Evolutionary conservation across 352 stramenopile genomes (phyloP).

Genomic region (Thraustochytrium sp.): DNA sequence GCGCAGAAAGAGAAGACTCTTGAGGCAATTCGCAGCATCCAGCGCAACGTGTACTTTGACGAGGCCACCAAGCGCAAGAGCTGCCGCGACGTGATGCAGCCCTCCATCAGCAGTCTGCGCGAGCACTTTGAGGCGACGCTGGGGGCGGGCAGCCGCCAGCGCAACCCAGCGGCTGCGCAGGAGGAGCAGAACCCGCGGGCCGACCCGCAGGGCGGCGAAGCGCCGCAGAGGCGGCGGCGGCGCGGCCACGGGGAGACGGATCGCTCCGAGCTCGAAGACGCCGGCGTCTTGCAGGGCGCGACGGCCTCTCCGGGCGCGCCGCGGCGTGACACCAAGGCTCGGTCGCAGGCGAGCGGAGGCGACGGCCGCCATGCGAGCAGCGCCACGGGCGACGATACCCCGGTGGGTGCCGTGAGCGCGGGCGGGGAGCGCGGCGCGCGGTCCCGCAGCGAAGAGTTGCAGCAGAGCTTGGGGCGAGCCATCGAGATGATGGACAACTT

Average conservation of each 20-base stretch:
- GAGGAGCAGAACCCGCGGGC: not conserved
- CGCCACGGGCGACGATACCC: too few relatives aligned
- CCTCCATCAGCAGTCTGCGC: not conserved
- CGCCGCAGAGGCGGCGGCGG: not conserved
- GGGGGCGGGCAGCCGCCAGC: not conserved
- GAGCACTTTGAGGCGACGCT: constrained; percentile 15
- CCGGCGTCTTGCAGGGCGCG: too few relatives aligned
- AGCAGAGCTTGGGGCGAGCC: not conserved
- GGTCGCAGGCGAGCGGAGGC: too few relatives aligned
- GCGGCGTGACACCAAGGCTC: too few relatives aligned
- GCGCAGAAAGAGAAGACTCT: constrained; percentile 18
- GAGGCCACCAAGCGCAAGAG: constrained; percentile 12
- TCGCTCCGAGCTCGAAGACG: not conserved
- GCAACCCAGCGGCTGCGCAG: too few relatives aligned
- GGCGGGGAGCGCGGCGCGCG: not conserved
- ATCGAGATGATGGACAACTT: constrained; percentile 22
- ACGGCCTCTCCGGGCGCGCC: too few relatives aligned
- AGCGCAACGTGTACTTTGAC: constrained; percentile 9
- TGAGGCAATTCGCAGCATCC: constrained; percentile 4
- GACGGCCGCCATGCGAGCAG: too few relatives aligned
- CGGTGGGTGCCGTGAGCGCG: not conserved
- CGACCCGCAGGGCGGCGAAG: not conserved
- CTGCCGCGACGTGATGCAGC: constrained; percentile 31
- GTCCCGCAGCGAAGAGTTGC: not conserved
- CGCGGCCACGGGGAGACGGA: not conserved